Base-by-base conservation (phyloP, 1,284 basidiomycete genomes). In the Trametes versicolor region DNA sequence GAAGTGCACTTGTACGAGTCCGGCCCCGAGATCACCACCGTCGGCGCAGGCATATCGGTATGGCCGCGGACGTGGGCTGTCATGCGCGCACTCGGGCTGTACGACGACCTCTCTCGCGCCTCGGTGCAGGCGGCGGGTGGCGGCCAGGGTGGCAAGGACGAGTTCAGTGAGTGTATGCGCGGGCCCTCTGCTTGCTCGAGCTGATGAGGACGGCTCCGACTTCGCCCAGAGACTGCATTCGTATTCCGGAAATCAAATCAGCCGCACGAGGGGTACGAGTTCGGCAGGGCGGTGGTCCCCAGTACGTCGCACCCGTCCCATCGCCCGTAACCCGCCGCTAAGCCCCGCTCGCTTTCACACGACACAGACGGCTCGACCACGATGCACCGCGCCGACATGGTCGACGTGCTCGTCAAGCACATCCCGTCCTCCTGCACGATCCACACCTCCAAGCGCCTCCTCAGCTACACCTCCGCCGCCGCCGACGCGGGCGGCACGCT, bases 1-100 rank as follows among this genome's bases (percentile, higher is more conserved):
- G 65, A 73, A 34, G 65, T 75, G 10, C 75, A 79, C 60, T 62
- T 82, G 25, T 82, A 80, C 54, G 80, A 82, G 65, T 69, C 76
- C 0, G 74, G 73, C 7, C 58, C 76, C 10, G 75, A 79, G 62
- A 75, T 81, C 37, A 76, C 76, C 0, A 74, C 76, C 25, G 73
- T 78, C 27, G 80, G 80, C 1, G 76, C 77, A 2, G 79, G 77
- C 1, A 77, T 81, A 19, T 74, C 75, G 0, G 76, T 81, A 10
- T 81, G 79, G 80, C 77, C 78, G 47, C 74, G 79, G 49, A 80
- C 79, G 1, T 80, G 79, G 78, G 73, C 74, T 17, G 71, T 78
- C 25, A 70, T 81, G 65, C 74, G 79, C 60, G 63, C 72, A 13
- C 72, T 81, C 0, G 79, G 78, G 0, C 64, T 81, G 13, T 74